Base-by-base conservation (phyloP, 2,329 filamentous ascomycete genomes). In the Celoporthe dispersa region DNA sequence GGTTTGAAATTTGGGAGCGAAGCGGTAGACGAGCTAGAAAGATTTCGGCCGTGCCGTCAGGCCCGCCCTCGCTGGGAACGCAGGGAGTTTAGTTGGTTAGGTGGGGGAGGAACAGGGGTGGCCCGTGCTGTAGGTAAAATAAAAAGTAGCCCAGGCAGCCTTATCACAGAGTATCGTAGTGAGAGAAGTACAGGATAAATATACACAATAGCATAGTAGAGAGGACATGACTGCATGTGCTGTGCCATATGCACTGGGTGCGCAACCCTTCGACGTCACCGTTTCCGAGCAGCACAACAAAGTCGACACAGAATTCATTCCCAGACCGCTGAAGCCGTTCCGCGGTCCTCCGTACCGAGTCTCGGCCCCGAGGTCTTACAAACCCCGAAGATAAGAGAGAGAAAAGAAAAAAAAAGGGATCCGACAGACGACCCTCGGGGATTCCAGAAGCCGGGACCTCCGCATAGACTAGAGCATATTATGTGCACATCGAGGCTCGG, bases 41-140 rank as follows among this genome's bases (percentile, higher is more conserved):
- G 75, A 76, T 77, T 76, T 71, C 69, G 70, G 61, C 53, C 66
- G 57, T 35, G 12, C 9, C 57, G 28, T 25, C n/a, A 39, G 39
- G 67, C 62, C 69, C 66, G 62, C 55, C 44, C 53, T 41, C 35
- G 62, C 41, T 68, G 41, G 2, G 22, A 37, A n/a, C 12, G n/a
- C 25, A 55, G 51, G n/a, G 51, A 55, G 51, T 55, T 8, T n/a
- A 48, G 44, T 48, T n/a, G n/a, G 25, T 3, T 33, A 39, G 59
- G 37, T 37, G 57, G 57, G 33, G 31, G 59, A 62, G 22, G 59
- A 39, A 22, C 33, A 22, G 33, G n/a, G 31, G 7, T 62, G 59
- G 59, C 25, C 60, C 37, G 60, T 63, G 60, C 60, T 41, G n/a
- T 37, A 37, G 35, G 9, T 5, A 62, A 25, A 12, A 28, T 28